Base-by-base conservation (phyloP, 2,329 filamentous ascomycete genomes). In the Davidsoniella neocaledoniae region DNA sequence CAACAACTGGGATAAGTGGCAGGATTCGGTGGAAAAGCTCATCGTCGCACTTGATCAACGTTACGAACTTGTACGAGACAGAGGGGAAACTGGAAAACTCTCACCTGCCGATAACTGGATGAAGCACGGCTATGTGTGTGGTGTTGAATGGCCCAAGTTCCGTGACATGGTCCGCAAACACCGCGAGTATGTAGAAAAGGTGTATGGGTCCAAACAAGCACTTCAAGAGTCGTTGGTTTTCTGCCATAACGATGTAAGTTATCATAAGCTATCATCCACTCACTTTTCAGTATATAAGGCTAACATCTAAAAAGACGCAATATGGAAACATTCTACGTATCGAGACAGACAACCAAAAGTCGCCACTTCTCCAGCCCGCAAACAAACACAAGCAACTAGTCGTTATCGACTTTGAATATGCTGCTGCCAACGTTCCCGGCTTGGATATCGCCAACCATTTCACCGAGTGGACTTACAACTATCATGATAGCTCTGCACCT, bases 341-440 rank as follows among this genome's bases (percentile, higher is more conserved):
- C 46, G 68, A 70, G 2, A 76, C 76, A 2, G 72, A 79, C 50
- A 73, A 78, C 62, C 76, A 86, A 56, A 81, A 87, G 57, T 95
- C 88, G 0, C 91, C 90, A 0, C 74, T 96, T 6, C 73, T 95
- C 9, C 76, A 91, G 46, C 87, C 91, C 0, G 80, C 84, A 52
- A 96, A 96, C 64, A 80, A 90, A 57, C 91, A 98, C 67, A 96
- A 94, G 64, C 90, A 94, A 65, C 76, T 98, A 12, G 76, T 96
- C 14, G 91, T 98, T 55, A 98, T 98, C 59, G 91, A 98, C 63
- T 98, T 98, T 59, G 91, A 98, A 61, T 98, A 98, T 61, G 84
- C 91, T 1, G 88, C 81, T 2, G 87, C 90, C 51, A 98, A 96
- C 61, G 72, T 81, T 0, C 79, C 79, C 0, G 91, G 87, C 1